Conservation (phyloP, 208 protist species). For the Crithidia sp. region DNA sequence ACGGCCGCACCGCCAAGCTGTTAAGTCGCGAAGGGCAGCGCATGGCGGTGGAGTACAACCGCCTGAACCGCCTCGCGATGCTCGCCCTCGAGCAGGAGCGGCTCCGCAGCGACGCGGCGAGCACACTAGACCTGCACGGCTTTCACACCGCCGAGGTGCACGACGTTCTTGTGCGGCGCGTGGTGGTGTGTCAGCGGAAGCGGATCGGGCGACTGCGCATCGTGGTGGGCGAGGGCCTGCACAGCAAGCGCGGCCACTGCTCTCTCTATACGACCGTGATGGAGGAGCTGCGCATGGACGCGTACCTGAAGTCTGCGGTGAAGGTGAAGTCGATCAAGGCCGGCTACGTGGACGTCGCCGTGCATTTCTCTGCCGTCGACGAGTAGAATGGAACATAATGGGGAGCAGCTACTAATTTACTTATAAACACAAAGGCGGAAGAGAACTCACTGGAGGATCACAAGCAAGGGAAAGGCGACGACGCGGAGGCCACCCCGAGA, state of each 20-base stretch:
- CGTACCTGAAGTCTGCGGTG: constrained; percentile 30
- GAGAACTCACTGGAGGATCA: neutral
- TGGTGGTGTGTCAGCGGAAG: constrained; percentile 56
- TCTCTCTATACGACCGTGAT: constrained; percentile 43
- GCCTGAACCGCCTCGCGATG: constrained; percentile 86
- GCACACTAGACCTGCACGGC: constrained; percentile 78
- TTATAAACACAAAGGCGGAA: neutral
- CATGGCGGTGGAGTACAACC: constrained; percentile 71
- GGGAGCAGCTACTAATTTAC: neutral
- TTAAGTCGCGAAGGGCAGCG: constrained; percentile 60
- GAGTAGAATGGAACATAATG: neutral
- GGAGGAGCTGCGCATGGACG: constrained; percentile 44
- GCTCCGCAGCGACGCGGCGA: constrained; percentile 33
- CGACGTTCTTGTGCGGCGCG: constrained; percentile 73
- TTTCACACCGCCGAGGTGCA: constrained; percentile 79
- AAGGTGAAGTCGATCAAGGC: constrained; percentile 51
- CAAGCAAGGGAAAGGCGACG: no score
- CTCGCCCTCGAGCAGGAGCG: constrained; percentile 78
- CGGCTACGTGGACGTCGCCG: constrained; percentile 45
- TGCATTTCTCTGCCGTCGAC: constrained; percentile 9
- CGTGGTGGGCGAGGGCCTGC: constrained; percentile 65
- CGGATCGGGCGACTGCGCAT: constrained; percentile 53
- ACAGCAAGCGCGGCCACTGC: constrained; percentile 61
- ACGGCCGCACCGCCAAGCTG: constrained; percentile 57
- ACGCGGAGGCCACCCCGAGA: no score